A percentile compares a stretch with the other conserved stretches of the same genome.
Conservation (phyloP, 2,329 filamentous ascomycete species). For the Fusarium subglutinans region DNA sequence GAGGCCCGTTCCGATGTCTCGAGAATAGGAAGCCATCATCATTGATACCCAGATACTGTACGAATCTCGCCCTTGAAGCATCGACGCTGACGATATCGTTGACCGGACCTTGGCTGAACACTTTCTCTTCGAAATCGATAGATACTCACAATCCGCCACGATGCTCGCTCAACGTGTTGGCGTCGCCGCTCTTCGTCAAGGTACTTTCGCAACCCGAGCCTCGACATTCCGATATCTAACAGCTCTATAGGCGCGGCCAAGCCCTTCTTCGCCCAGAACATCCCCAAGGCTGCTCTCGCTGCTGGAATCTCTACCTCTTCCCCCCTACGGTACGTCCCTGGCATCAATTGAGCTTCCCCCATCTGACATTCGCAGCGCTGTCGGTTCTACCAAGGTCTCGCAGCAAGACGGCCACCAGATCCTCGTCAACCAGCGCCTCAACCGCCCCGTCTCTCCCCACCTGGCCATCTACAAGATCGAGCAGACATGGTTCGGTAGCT, state of each 20-base stretch:
- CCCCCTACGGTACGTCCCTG: slow-evolving; percentile 53
- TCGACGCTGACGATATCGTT: slow-evolving; percentile 36
- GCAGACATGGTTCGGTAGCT: slow-evolving; percentile 84
- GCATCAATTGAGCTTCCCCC: not conserved
- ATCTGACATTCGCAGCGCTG: slow-evolving; percentile 20
- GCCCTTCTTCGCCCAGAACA: slow-evolving; percentile 58
- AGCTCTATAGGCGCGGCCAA: slow-evolving; percentile 51
- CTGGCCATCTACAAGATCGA: slow-evolving; percentile 85
- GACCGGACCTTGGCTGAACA: slow-evolving; percentile 27
- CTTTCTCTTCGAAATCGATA: slow-evolving; percentile 2
- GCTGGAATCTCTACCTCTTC: slow-evolving; percentile 55
- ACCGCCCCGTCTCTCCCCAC: slow-evolving; percentile 86
- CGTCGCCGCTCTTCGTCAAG: slow-evolving; percentile 67
- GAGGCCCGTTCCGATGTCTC: slow-evolving; percentile 39
- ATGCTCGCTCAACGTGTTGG: slow-evolving; percentile 69
- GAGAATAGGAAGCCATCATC: slow-evolving; percentile 36
- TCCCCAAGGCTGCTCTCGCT: slow-evolving; percentile 57
- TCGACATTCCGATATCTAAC: slow-evolving; percentile 19
- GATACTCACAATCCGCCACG: slow-evolving; percentile 33
- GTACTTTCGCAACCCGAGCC: slow-evolving; percentile 48
- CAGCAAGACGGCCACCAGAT: slow-evolving; percentile 66
- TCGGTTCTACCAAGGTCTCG: slow-evolving; percentile 65
- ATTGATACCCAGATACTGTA: slow-evolving; percentile 22
- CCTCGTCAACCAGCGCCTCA: slow-evolving; percentile 81
- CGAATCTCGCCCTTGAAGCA: slow-evolving; percentile 15